Evolutionary conservation across 768 basidiomycete species (phyloP).

Genomic region (Lactarius vividus): DNA sequence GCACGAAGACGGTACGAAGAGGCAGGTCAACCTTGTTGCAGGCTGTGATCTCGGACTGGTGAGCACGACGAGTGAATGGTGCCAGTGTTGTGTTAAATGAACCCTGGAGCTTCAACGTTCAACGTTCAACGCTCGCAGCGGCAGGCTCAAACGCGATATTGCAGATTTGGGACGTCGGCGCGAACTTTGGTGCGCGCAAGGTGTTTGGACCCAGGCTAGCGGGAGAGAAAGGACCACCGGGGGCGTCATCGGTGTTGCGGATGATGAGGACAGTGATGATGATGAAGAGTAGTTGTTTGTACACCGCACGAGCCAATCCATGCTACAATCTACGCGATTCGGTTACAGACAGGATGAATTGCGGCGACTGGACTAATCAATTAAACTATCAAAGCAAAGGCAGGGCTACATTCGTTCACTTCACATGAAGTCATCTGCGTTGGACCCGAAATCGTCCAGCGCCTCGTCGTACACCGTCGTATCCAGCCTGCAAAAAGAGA

Average conservation of each 20-base stretch:
- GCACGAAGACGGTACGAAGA: constrained; percentile 57
- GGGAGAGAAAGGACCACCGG: constrained; percentile 60
- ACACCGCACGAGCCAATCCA: neutral
- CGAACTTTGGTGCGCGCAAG: constrained; percentile 78
- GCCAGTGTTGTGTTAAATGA: constrained; percentile 3
- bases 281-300: constrained; percentile 37
- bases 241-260: constrained; percentile 64
- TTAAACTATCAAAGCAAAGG: constrained; percentile 11
- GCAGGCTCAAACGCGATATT: no score
- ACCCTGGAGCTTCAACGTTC: constrained; percentile 40
- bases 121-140: no score
- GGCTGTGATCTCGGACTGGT: constrained; percentile 91
- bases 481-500: constrained; percentile 64
- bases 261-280: constrained; percentile 59
- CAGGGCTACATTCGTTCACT: constrained; percentile 28
- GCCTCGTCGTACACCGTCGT: constrained; percentile 42
- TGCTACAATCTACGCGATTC: constrained; percentile 57
- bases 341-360: constrained; percentile 32
- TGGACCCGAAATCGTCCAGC: constrained; percentile 80
- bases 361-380: constrained; percentile 12
- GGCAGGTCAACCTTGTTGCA: constrained; percentile 77
- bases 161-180: constrained; percentile 93
- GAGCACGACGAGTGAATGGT: constrained; percentile 32
- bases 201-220: constrained; percentile 77
- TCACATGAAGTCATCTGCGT: constrained; percentile 89